Evolutionary conservation across 306 rosid species (phyloP), one percentile per base, ranked within the genome.

Genomic region (Medicago lupulina): DNA sequence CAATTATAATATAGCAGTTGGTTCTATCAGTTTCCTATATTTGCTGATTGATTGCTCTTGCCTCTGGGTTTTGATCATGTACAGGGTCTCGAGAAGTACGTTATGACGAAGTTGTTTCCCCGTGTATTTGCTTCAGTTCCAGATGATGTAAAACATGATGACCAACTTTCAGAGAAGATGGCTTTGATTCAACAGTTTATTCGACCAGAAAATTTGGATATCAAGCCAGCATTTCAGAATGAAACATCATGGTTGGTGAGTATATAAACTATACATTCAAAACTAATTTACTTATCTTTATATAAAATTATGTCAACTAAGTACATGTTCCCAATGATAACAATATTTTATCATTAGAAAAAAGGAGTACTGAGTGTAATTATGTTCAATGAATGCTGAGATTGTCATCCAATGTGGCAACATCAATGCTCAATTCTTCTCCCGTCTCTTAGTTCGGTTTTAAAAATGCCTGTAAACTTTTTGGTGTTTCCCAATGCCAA

Each of bases 1-100:
- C 39, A 12, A n/a, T 12, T 0, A 13, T 60, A 60, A 60, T 28
- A 25, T 59, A 31, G 5, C 40, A 7, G 6, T 7, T 6, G 11
- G 67, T 61, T 61, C 7, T 0, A 34, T 61, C 21, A 10, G 54
- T 76, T 74, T 84, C 46, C 63, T 65, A n/a, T 43, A 57, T 71
- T 69, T 57, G 44, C 64, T 78, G 76, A 71, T 82, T 61, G 70
- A 12, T 63, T 75, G 4, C 31, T 28, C 31, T 28, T 57, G 55
- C 51, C 73, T 41, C 25, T 71, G 74, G 71, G 54, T 61, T 74
- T 84, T 67, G 73, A 47, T 77, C 71, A 38, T 79, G 69, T 77
- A 60, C 91, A 96, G 99, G 99, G 99, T 46, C 89, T 96, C 87
- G 99, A 96, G 97, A 96, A 96, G 88, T 96, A 96, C 89, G 98